Evolutionary conservation across 2,329 filamentous ascomycete species (phyloP).

Genomic region (Phoma sp.): DNA sequence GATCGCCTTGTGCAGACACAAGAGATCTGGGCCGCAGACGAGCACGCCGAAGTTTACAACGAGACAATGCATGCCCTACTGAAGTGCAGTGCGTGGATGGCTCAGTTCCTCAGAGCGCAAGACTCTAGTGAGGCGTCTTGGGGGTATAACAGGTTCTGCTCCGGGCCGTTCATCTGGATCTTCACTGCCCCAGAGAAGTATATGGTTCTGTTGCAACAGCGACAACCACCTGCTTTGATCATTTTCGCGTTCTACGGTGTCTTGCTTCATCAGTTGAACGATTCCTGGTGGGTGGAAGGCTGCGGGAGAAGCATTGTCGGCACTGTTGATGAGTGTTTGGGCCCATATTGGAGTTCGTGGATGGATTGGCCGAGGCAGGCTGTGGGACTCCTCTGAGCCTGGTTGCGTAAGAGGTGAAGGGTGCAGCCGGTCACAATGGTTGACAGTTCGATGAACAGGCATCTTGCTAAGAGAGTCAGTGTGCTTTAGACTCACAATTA

Average conservation of each 20-base stretch:
- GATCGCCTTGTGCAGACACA: conserved; percentile 5
- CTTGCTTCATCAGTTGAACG: conserved; percentile 10
- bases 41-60: conserved; percentile 17
- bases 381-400: conserved; percentile 5
- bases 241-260: conserved; percentile 28
- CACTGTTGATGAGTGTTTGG: conserved; percentile 18
- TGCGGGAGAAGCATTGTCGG: conserved; percentile 24
- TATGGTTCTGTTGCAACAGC: conserved; percentile 19
- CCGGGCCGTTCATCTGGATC: conserved; percentile 26
- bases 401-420: no score
- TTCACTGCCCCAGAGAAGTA: conserved; percentile 17
- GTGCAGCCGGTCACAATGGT: no score
- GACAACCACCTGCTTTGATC: conserved; percentile 23
- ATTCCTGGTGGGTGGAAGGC: conserved; percentile 28
- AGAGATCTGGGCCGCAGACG: conserved; percentile 12
- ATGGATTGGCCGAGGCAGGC: conserved; percentile 20
- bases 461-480: no score
- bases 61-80: conserved; percentile 12
- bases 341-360: conserved; percentile 21
- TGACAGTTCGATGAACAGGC: no score
- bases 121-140: not conserved
- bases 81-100: conserved; percentile 14
- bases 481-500: no score
- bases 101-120: conserved; percentile 6
- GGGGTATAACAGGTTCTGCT: conserved; percentile 17